These are phyloP conservation scores for Candida pseudofarinosa DNA, from an alignment of 805 yeast species.

Conservation along the genomic window DNA sequence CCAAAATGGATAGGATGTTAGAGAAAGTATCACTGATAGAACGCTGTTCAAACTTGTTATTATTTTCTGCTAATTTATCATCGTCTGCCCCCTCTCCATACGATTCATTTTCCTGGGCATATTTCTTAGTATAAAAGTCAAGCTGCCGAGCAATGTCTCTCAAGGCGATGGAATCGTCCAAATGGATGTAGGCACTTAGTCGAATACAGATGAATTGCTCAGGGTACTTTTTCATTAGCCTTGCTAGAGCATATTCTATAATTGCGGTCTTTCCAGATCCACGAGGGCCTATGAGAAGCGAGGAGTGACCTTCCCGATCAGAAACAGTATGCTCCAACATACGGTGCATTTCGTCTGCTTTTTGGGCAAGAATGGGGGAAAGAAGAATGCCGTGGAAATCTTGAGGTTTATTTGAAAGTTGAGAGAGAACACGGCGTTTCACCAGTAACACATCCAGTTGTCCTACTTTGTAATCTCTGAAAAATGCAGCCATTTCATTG, in stretches of 20 bases:
- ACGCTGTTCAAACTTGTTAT: conserved; percentile 42
- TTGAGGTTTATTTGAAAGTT: conserved; percentile 13
- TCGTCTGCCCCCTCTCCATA: background rate
- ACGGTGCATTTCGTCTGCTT: conserved; percentile 48
- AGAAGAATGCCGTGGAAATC: conserved; percentile 14
- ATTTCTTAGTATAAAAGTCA: conserved; percentile 37
- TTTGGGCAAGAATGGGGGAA: conserved; percentile 18
- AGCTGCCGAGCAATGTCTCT: conserved; percentile 83
- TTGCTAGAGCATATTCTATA: conserved; percentile 52
- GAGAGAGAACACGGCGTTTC: conserved; percentile 15
- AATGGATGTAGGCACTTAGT: conserved; percentile 68
- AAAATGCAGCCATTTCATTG: conserved; percentile 1
- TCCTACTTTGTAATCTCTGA: background rate
- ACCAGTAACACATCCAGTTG: conserved; percentile 12
- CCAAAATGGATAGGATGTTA: conserved; percentile 52
- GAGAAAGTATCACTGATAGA: conserved; percentile 59
- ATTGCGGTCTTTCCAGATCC: conserved; percentile 71
- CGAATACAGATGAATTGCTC: conserved; percentile 59
- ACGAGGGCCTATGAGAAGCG: conserved; percentile 74
- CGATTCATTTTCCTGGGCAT: background rate
- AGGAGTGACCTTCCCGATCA: conserved; percentile 76
- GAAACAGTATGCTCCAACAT: conserved; percentile 62
- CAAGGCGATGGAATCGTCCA: conserved; percentile 74
- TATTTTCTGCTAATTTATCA: conserved; percentile 6
- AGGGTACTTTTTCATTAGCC: conserved; percentile 35